Conservation (phyloP, 139 green algal species). For the Coccomyxa sp. region DNA sequence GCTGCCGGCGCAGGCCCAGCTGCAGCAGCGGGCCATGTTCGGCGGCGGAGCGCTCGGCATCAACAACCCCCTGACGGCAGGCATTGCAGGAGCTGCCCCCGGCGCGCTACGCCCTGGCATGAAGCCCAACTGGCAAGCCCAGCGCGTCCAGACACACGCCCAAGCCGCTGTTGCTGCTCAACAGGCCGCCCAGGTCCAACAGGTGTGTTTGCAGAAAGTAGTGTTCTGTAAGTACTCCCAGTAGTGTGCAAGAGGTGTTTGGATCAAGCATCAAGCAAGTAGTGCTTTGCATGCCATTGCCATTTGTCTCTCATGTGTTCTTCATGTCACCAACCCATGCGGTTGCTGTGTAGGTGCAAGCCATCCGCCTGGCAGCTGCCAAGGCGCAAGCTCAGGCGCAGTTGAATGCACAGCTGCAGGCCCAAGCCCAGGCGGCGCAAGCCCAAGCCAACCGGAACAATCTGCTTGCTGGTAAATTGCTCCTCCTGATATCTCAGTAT, state of each 20-base stretch:
- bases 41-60: background rate
- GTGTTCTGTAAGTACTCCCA: too few species aligned
- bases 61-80: background rate
- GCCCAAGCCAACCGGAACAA: background rate
- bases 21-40: background rate
- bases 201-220: too few species aligned
- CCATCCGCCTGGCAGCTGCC: background rate
- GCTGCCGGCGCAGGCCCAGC: background rate
- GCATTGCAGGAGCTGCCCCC: background rate
- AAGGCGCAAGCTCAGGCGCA: background rate
- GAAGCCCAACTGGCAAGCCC: background rate
- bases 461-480: background rate
- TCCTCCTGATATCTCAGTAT: background rate
- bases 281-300: too few species aligned
- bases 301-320: too few species aligned
- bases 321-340: too few species aligned
- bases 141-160: background rate
- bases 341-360: too few species aligned
- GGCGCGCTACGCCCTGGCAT: background rate
- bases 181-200: background rate
- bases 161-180: background rate
- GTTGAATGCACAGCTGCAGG: background rate
- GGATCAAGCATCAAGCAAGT: too few species aligned
- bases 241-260: too few species aligned
- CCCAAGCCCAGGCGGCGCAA: background rate